Evolutionary conservation across 1,284 basidiomycete species (phyloP).

Genomic region (Veloboletus limbatus): DNA sequence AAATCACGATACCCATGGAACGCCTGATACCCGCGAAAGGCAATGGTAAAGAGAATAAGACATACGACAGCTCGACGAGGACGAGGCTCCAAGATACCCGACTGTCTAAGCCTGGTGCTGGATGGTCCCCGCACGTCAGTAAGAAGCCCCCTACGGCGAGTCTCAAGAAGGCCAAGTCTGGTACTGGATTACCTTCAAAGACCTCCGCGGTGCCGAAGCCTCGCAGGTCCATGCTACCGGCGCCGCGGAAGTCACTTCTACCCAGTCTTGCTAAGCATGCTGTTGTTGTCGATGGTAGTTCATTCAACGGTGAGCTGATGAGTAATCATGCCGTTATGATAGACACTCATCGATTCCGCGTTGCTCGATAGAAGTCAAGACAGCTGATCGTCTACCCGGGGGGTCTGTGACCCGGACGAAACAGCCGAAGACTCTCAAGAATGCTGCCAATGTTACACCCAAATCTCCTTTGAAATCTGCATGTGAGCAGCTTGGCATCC

Average conservation of each 20-base stretch:
- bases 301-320: constrained; percentile 8
- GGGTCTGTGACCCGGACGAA: too few species aligned
- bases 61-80: constrained; percentile 1
- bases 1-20: constrained; percentile 10
- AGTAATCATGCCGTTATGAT: not conserved
- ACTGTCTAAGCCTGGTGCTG: constrained; percentile 11
- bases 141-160: constrained; percentile 9
- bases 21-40: constrained; percentile 2
- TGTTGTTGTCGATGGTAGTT: not conserved
- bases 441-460: not conserved
- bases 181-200: constrained; percentile 2
- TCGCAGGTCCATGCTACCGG: constrained; percentile 10
- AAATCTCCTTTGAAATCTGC: not conserved
- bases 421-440: constrained; percentile 5
- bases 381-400: too few species aligned
- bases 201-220: constrained; percentile 1
- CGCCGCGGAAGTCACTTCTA: not conserved
- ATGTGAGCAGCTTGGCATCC: constrained; percentile 11
- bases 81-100: constrained; percentile 9
- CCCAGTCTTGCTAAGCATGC: constrained; percentile 2
- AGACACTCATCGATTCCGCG: constrained; percentile 10
- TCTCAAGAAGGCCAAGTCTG: constrained; percentile 4
- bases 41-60: constrained; percentile 23
- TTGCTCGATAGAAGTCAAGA: too few species aligned
- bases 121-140: not conserved